Evolutionary conservation across 768 basidiomycete genomes (phyloP), one percentile per base, ranked within the genome.

Genomic region (Mycena galopus): DNA sequence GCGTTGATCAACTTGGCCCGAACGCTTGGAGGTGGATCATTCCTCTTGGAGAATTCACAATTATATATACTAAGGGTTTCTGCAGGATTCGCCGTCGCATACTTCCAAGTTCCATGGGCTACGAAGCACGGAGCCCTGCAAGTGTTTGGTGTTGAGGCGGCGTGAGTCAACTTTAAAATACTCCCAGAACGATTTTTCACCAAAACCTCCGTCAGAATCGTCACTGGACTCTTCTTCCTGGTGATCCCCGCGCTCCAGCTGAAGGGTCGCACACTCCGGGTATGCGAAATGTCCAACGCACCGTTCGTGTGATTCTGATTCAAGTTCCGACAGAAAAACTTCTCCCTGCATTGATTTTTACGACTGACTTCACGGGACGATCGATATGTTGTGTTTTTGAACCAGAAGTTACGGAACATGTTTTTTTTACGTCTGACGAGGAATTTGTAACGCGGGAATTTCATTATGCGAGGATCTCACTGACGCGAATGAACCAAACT

Each of bases 101-200:
- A 86, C 77, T 90, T 88, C 80, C 89, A 90, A 74, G 86, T 90
- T 1, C 85, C 86, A 3, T 90, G 89, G 89, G 89, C 89, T 4
- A 75, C 76, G 29, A 85, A 84, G 72, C 74, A 87, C 64, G 89
- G 89, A 30, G 87, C 89, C 3, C 78, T 89, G 33, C 87, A 89
- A 75, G 86, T 87, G 5, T 88, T 89, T 72, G 89, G 89, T 16
- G 82, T 82, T 37, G 89, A 91, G 76, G 88, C 88, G 29, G 89
- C 89, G 80, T 86, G 78, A 74, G 86, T 79, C 3, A 5, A 64
- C 30, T 55, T 39, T 17, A 53, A 21, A 4, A 14, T 53, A 7
- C 14, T 16, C 12, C 12, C 10, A 16, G 21, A 10, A 30, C 53
- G 27, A 11, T 27, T 56, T 33, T 39, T 59, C 14, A 29, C 10